Evolutionary conservation across 306 rosid genomes (phyloP).

Genomic region (Spatholobus suberectus): DNA sequence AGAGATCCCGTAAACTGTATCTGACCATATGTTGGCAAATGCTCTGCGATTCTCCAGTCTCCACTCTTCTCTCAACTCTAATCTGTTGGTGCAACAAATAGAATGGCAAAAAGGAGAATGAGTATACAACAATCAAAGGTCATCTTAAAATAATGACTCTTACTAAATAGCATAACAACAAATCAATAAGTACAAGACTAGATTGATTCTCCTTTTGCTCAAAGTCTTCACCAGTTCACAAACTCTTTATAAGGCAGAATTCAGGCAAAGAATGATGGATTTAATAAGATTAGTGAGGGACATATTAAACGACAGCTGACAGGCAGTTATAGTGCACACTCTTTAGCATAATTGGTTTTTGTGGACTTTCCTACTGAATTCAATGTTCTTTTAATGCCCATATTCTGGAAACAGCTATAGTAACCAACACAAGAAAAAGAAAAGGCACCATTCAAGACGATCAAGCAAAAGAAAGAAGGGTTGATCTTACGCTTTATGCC

Average conservation of each 20-base stretch:
- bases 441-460: slow-evolving; percentile 37
- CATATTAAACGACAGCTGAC: background rate
- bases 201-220: slow-evolving; percentile 25
- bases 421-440: slow-evolving; percentile 16
- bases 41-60: slow-evolving; percentile 89
- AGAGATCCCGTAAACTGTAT: slow-evolving; percentile 83
- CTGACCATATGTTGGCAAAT: slow-evolving; percentile 99
- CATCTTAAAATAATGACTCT: slow-evolving; percentile 15
- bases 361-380: slow-evolving; percentile 5
- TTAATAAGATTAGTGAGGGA: slow-evolving; percentile 25
- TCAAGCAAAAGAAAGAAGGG: slow-evolving; percentile 23
- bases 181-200: slow-evolving; percentile 24
- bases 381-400: slow-evolving; percentile 32
- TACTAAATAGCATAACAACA: background rate
- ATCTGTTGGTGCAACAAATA: slow-evolving; percentile 62
- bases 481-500: slow-evolving; percentile 79
- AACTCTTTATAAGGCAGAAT: slow-evolving; percentile 16
- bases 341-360: slow-evolving; percentile 1
- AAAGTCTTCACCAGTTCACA: slow-evolving; percentile 32
- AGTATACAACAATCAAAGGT: slow-evolving; percentile 30
- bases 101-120: slow-evolving; percentile 39
- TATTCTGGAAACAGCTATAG: slow-evolving; percentile 22
- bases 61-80: slow-evolving; percentile 90
- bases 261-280: background rate
- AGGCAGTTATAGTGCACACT: slow-evolving; percentile 10